Evolutionary conservation across 306 rosid genomes (phyloP).

Genomic region (Vicia faba): DNA sequence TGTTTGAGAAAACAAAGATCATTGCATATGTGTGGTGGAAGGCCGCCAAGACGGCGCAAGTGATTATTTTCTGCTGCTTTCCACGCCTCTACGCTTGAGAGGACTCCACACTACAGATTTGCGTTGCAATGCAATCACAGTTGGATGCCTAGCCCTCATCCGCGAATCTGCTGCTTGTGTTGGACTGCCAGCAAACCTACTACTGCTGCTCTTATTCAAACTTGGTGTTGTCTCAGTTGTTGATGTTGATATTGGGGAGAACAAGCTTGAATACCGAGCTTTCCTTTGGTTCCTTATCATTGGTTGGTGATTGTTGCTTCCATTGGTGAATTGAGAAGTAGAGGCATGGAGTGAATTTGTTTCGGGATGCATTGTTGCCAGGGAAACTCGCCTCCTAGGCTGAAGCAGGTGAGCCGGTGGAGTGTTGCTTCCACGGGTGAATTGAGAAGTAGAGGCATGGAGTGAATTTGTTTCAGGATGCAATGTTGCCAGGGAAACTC

Average conservation of each 20-base stretch:
- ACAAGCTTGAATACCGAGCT: conserved; percentile 69
- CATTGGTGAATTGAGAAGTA: conserved; percentile 48
- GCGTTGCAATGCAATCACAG: conserved; percentile 57
- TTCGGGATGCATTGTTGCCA: conserved; percentile 60
- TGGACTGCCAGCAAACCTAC: conserved; percentile 82
- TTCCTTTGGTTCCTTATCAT: conserved; percentile 54
- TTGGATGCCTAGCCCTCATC: conserved; percentile 42
- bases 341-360: conserved; percentile 60
- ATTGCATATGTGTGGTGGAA: conserved; percentile 44
- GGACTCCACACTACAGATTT: conserved; percentile 84
- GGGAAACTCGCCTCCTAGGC: conserved; percentile 48
- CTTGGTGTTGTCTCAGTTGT: conserved; percentile 63
- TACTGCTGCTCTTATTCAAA: conserved; percentile 56
- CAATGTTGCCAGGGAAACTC: conserved; percentile 63
- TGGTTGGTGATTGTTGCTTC: conserved; percentile 46
- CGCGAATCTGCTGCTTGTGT: conserved; percentile 42
- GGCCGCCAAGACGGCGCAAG: conserved; percentile 56
- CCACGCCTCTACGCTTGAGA: conserved; percentile 58
- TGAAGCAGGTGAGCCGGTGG: neutral
- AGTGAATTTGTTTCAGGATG: conserved; percentile 63
- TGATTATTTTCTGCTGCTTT: conserved; percentile 57
- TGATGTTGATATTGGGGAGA: conserved; percentile 56
- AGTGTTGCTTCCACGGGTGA: conserved; percentile 37
- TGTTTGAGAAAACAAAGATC: conserved; percentile 35
- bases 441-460: conserved; percentile 52